Base-by-base conservation (phyloP, 1,284 basidiomycete genomes). In the Leccinum fuscescens region DNA sequence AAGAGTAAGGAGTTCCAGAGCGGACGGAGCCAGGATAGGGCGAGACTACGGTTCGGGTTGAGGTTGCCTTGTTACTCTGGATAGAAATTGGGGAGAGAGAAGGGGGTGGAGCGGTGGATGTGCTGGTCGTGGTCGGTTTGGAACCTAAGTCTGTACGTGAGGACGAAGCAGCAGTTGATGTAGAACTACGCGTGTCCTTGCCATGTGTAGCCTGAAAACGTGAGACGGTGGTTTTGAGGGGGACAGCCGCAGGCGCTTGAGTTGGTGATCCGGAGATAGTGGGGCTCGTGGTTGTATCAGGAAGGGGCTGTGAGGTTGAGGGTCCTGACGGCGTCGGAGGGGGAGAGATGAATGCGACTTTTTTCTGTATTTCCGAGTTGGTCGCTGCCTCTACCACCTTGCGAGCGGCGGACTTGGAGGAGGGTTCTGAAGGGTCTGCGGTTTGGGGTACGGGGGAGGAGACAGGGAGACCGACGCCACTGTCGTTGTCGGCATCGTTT, bases 271-370 rank as follows among this genome's bases (percentile, higher is more conserved):
- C 70, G 59, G 76, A 67, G 64, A 72, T 69, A 62, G 76, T 74
- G 60, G 80, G 72, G 57, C 72, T 66, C 54, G 76, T 74, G 62
- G 72, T 65, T 58, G 69, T 65, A 62, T 80, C 74, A 44, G 66
- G 72, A 50, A 75, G 74, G 56, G 72, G 71, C 64, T 58, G 70
- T 66, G 71, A 71, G 64, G 72, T 67, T 66, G 67, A 77, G 74
- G 72, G 72, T 62, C 64, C 72, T 60, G 74, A 77, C 22, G 84
- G 84, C 0, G 89, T 90, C 31, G 84, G 88, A 49, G 88, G 85
- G 46, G 89, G 90, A 24, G 90, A 91, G 67, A 90, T 81, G 76
- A 93, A 93, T 24, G 90, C 90, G 56, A 93, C 90, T 76, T 92
- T 92, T 79, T 92, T 92, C 68, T 84, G 84, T 31, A 83, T 78